These are phyloP conservation scores for Lagerstroemia speciosa DNA, from an alignment of 345 rosid species.

Conservation along the genomic window DNA sequence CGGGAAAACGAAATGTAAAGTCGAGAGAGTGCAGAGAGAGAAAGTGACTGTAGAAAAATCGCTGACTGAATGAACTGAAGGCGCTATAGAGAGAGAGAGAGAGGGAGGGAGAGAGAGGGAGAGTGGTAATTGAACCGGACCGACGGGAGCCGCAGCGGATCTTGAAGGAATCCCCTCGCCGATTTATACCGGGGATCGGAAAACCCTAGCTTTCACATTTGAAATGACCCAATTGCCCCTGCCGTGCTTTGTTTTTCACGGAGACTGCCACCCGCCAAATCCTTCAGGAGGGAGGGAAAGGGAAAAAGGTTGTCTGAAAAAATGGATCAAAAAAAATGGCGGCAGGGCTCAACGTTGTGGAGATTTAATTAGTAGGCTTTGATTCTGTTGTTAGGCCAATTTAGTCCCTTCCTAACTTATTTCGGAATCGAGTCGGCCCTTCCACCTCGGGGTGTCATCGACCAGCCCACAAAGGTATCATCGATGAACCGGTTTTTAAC, in stretches of 20 bases:
- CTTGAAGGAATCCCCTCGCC: constrained; percentile 2
- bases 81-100: constrained; percentile 4
- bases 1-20: not conserved
- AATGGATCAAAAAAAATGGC: not conserved
- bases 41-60: not conserved
- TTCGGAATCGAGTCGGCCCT: not conserved
- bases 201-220: constrained; percentile 11
- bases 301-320: not conserved
- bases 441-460: too few species aligned
- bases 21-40: not conserved
- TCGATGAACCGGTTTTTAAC: not conserved
- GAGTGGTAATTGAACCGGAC: constrained; percentile 3
- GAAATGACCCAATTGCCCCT: constrained; percentile 3
- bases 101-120: not conserved
- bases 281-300: not conserved
- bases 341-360: not conserved
- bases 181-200: not conserved
- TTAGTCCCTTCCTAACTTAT: not conserved
- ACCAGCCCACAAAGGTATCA: not conserved
- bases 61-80: not conserved
- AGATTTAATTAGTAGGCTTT: not conserved
- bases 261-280: constrained; percentile 14
- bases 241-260: not conserved
- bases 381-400: not conserved
- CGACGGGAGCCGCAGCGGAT: constrained; percentile 12